Conservation (phyloP, 352 stramenopile species). For the Globisporangium yorkense region DNA sequence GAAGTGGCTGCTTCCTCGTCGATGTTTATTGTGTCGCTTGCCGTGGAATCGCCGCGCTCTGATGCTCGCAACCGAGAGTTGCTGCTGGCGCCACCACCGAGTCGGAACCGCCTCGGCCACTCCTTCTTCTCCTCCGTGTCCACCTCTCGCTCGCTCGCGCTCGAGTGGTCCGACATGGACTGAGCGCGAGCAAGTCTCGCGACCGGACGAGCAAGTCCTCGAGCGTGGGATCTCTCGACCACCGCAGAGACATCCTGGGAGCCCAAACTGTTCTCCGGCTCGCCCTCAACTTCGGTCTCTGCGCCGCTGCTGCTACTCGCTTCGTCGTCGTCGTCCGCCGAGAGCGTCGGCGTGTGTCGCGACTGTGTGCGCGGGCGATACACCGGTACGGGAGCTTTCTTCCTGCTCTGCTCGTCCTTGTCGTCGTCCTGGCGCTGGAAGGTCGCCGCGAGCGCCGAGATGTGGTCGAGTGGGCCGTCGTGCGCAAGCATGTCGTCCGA, state of each 20-base stretch:
- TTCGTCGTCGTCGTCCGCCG: slow-evolving; percentile 12
- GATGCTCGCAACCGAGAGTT: neutral
- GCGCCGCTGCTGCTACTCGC: slow-evolving; percentile 41
- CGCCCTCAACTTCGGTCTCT: slow-evolving; percentile 58
- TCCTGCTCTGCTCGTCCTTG: slow-evolving; percentile 10
- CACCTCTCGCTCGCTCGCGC: slow-evolving; percentile 6
- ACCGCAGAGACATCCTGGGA: neutral
- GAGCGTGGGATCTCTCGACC: neutral
- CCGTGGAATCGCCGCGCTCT: slow-evolving; percentile 6
- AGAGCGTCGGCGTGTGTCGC: slow-evolving; percentile 25
- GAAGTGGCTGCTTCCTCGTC: neutral
- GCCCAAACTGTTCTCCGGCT: slow-evolving; percentile 25
- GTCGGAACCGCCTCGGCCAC: slow-evolving; percentile 21
- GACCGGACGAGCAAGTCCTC: slow-evolving; percentile 3
- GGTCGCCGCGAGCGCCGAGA: slow-evolving; percentile 50
- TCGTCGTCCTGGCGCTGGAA: slow-evolving; percentile 28
- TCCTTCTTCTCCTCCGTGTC: slow-evolving; percentile 1
- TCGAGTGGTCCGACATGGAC: slow-evolving; percentile 17
- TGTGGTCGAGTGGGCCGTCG: slow-evolving; percentile 31
- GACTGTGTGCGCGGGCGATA: slow-evolving; percentile 36
- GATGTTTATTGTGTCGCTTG: slow-evolving; percentile 1
- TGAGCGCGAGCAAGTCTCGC: slow-evolving; percentile 1
- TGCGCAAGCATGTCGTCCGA: slow-evolving; percentile 73
- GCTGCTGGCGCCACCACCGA: neutral
- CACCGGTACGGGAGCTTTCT: slow-evolving; percentile 18